A percentile compares a stretch with the other conserved stretches of the same genome.
Conservation (phyloP, 441 rosid genomes). For the Gossypium davidsonii region DNA sequence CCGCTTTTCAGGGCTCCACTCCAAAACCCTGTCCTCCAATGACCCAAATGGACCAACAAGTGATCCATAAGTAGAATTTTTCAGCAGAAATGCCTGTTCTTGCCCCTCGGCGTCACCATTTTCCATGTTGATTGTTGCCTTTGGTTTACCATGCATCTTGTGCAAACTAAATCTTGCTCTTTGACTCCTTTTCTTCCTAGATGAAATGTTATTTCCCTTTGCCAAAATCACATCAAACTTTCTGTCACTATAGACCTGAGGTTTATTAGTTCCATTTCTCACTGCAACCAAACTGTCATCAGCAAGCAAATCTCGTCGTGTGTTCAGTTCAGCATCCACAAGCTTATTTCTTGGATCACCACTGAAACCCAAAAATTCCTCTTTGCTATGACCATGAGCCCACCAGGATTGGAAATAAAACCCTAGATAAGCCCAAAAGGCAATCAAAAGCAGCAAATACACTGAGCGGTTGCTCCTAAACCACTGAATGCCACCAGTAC, state of each 20-base stretch:
- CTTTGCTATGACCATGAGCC: constrained; percentile 83
- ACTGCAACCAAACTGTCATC: constrained; percentile 35
- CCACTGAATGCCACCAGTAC: constrained; percentile 54
- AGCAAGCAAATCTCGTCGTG: constrained; percentile 44
- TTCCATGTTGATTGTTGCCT: constrained; percentile 30
- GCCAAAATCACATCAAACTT: constrained; percentile 45
- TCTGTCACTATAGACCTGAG: constrained; percentile 33
- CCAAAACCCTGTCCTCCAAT: constrained; percentile 65
- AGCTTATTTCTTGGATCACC: constrained; percentile 33
- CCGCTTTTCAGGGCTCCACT: constrained; percentile 86
- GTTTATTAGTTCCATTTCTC: constrained; percentile 35
- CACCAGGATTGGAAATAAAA: constrained; percentile 90
- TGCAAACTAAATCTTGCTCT: constrained; percentile 39
- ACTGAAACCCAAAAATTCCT: constrained; percentile 62
- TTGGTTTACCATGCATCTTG: constrained; percentile 40
- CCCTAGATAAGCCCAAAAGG: constrained; percentile 90
- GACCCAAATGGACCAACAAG: constrained; percentile 91
- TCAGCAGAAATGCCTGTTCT: constrained; percentile 59
- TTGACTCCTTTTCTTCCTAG: constrained; percentile 39
- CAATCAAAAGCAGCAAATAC: constrained; percentile 82
- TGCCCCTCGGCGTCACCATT: constrained; percentile 37
- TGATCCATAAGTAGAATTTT: constrained; percentile 58
- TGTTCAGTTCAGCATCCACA: constrained; percentile 31
- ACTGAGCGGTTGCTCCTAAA: constrained; percentile 63
- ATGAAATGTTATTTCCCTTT: constrained; percentile 31